These are phyloP conservation scores for Fusarium abutilonis DNA, from an alignment of 2,329 filamentous ascomycete genomes.

Conservation along the genomic window DNA sequence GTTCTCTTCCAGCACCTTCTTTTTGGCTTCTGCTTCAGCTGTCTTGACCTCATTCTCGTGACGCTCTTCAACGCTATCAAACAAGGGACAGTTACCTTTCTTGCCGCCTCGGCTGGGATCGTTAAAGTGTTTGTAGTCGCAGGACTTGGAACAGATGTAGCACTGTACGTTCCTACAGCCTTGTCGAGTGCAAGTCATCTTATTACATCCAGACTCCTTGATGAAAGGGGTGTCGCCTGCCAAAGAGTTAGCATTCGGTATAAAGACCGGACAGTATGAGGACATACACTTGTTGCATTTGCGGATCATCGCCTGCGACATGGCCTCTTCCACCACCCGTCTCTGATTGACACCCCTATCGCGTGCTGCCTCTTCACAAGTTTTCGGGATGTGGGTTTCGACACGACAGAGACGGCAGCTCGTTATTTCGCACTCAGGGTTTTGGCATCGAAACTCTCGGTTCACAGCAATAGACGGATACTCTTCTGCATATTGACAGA, in stretches of 20 bases:
- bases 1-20: constrained; percentile 65
- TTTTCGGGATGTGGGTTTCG: constrained; percentile 76
- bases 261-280: constrained; percentile 16
- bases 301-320: constrained; percentile 81
- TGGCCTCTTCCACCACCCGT: constrained; percentile 81
- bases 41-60: constrained; percentile 70
- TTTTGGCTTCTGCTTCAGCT: constrained; percentile 68
- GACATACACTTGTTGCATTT: constrained; percentile 72
- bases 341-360: constrained; percentile 70
- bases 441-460: constrained; percentile 78
- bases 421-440: constrained; percentile 68
- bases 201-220: constrained; percentile 84
- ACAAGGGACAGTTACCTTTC: constrained; percentile 70
- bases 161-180: constrained; percentile 66
- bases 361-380: constrained; percentile 72
- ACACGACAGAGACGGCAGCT: constrained; percentile 75
- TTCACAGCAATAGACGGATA: constrained; percentile 73
- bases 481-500: constrained; percentile 82
- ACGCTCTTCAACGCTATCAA: constrained; percentile 68
- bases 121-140: constrained; percentile 77
- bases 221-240: constrained; percentile 76
- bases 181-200: constrained; percentile 74
- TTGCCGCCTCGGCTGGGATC: constrained; percentile 59
- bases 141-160: constrained; percentile 76
- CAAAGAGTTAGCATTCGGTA: constrained; percentile 30